Percentiles rank a stretch among this genome's conserved stretches.
Evolutionary conservation across 768 basidiomycete species (phyloP).

Genomic region (Serendipita sp.): DNA sequence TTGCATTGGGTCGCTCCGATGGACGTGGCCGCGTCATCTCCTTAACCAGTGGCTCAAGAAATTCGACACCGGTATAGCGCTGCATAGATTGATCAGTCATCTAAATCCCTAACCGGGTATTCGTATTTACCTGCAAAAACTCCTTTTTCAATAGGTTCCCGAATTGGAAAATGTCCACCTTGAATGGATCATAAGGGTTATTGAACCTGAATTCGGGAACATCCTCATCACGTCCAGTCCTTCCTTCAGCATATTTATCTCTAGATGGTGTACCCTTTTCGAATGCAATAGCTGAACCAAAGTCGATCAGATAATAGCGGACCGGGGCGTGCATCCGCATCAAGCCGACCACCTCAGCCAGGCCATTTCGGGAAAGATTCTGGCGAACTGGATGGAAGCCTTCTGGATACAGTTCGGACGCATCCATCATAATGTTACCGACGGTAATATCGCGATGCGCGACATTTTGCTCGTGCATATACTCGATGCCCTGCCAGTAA

Average conservation of each 20-base stretch:
- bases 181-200: slow-evolving; percentile 16
- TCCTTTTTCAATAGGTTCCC: slow-evolving; percentile 16
- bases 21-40: slow-evolving; percentile 6
- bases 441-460: slow-evolving; percentile 18
- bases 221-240: slow-evolving; percentile 14
- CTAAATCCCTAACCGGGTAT: neutral
- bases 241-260: slow-evolving; percentile 9
- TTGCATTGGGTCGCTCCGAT: slow-evolving; percentile 1
- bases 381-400: slow-evolving; percentile 8
- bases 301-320: slow-evolving; percentile 26
- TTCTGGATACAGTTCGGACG: slow-evolving; percentile 7
- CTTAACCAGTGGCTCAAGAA: slow-evolving; percentile 1
- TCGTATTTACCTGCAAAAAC: slow-evolving; percentile 11
- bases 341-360: slow-evolving; percentile 1
- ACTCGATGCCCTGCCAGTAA: slow-evolving; percentile 19
- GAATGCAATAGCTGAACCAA: slow-evolving; percentile 17
- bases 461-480: slow-evolving; percentile 22
- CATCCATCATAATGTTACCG: slow-evolving; percentile 11
- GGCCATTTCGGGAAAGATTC: neutral
- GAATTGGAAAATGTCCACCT: slow-evolving; percentile 17
- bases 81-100: neutral
- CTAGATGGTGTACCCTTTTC: slow-evolving; percentile 7
- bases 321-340: slow-evolving; percentile 16
- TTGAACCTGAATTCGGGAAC: slow-evolving; percentile 15
- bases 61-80: neutral